Evolutionary conservation across 2,329 filamentous ascomycete species (phyloP).

Genomic region (Chaetomium strumarium): DNA sequence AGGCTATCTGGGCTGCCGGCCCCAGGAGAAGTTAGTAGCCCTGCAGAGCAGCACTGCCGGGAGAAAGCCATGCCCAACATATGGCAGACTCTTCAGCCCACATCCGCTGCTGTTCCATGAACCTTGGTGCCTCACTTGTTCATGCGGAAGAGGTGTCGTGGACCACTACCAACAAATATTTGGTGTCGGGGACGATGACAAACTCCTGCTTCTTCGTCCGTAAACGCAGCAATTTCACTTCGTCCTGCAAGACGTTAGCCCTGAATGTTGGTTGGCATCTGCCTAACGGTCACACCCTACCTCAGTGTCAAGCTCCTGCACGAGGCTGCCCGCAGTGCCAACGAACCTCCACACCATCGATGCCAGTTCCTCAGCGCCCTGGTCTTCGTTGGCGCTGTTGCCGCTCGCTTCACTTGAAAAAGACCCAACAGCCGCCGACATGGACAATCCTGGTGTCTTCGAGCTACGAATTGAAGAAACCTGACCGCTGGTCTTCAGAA

Average conservation of each 20-base stretch:
- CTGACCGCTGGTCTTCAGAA: slow-evolving; percentile 69
- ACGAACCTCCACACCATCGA: slow-evolving; percentile 72
- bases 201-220: slow-evolving; percentile 82
- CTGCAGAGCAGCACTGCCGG: too few species aligned
- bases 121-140: slow-evolving; percentile 9
- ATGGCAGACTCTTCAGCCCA: not conserved
- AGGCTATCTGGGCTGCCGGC: too few species aligned
- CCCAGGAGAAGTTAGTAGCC: too few species aligned
- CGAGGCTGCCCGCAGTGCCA: slow-evolving; percentile 59
- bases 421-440: slow-evolving; percentile 33
- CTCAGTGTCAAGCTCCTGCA: slow-evolving; percentile 68
- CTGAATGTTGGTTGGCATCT: not conserved
- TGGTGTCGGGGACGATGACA: slow-evolving; percentile 74
- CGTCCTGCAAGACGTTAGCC: slow-evolving; percentile 49
- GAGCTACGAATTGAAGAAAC: slow-evolving; percentile 52
- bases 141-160: slow-evolving; percentile 73
- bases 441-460: slow-evolving; percentile 16
- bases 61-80: too few species aligned
- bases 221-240: slow-evolving; percentile 67
- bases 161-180: slow-evolving; percentile 72
- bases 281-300: slow-evolving; percentile 34
- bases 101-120: not conserved
- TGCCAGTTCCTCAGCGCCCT: slow-evolving; percentile 66
- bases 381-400: slow-evolving; percentile 42
- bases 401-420: slow-evolving; percentile 42